phyloP scores from a whole-genome alignment of 768 basidiomycete genomes.

The Suillus americanus region DNA sequence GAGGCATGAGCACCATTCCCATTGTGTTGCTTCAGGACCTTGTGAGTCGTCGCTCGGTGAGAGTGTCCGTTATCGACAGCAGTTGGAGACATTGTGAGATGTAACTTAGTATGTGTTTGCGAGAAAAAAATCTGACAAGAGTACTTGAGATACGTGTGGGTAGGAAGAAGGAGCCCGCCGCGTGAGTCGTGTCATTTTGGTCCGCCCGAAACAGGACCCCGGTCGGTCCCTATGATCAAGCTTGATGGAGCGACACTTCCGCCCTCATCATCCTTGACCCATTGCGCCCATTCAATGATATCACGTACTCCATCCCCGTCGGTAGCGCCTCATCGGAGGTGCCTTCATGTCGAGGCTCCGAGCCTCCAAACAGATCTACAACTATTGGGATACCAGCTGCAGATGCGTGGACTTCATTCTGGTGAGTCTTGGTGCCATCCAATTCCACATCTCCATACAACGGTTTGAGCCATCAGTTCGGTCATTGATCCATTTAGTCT shows the following conservation, averaged over 20 bases:
- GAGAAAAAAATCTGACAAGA: not conserved
- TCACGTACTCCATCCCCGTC: not conserved
- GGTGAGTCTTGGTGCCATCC: not conserved
- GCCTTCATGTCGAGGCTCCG: rapidly evolving
- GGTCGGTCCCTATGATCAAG: not conserved
- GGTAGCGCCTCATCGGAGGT: not conserved
- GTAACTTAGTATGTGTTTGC: not conserved
- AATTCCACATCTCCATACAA: not conserved
- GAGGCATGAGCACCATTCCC: not conserved
- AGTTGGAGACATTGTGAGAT: conserved; percentile 23
- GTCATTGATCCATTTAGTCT: not conserved
- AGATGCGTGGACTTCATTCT: not conserved
- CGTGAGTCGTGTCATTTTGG: not conserved
- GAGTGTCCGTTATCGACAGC: conserved; percentile 18
- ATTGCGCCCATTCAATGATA: not conserved
- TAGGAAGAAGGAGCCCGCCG: not conserved
- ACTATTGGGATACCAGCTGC: not conserved
- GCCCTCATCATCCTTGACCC: not conserved
- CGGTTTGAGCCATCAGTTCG: not conserved
- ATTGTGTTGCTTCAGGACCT: conserved; percentile 15
- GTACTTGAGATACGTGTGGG: not conserved
- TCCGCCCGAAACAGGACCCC: conserved; percentile 1
- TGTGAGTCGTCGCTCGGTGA: conserved; percentile 9
- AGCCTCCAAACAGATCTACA: not conserved
- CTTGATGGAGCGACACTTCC: not conserved